Base-by-base conservation (phyloP, 345 rosid species). In the Camelina sativa region DNA sequence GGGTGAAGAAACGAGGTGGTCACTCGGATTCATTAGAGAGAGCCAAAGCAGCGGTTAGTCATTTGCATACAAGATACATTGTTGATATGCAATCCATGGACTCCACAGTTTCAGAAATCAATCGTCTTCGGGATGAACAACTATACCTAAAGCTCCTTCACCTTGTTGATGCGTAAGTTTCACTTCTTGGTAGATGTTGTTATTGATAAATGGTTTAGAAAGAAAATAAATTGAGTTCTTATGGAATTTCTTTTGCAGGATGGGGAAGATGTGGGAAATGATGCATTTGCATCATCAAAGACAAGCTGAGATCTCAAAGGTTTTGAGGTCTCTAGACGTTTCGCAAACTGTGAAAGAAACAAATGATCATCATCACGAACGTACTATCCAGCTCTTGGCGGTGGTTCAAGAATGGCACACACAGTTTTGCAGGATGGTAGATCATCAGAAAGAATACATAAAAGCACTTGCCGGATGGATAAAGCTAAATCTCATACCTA, bases 41-140 rank as follows among this genome's bases (percentile, higher is more conserved):
- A 81, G 73, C 89, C 22, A 92, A 92, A 83, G 97, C 97, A 34
- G 84, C 89, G 0, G 97, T 95, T 54, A 90, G 97, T 71, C 97
- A 90, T 67, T 85, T 92, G 76, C 99, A 92, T 76, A 95, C 97
- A 10, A 85, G 97, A 86, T 92, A 95, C 82, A 92, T 95, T 47
- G 99, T 95, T 15, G 99, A 95, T 80, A 92, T 95, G 99, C 97
- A 95, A 80, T 95, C 99, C 68, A 85, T 95, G 97, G 99, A 95
- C 79, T 90, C 99, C 53, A 95, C 99, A 38, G 98, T 92, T 68
- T 72, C 82, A 32, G 99, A 95, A 84, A 91, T 95, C 85, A 92
- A 90, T 67, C 91, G 94, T 11, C 83, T 95, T 50, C 91, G 98
- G 16, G 99, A 95, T 60, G 89, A 92, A 67, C 99, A 84, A 67